Conservation (phyloP, 1,284 basidiomycete genomes). For the Boletus sp. region DNA sequence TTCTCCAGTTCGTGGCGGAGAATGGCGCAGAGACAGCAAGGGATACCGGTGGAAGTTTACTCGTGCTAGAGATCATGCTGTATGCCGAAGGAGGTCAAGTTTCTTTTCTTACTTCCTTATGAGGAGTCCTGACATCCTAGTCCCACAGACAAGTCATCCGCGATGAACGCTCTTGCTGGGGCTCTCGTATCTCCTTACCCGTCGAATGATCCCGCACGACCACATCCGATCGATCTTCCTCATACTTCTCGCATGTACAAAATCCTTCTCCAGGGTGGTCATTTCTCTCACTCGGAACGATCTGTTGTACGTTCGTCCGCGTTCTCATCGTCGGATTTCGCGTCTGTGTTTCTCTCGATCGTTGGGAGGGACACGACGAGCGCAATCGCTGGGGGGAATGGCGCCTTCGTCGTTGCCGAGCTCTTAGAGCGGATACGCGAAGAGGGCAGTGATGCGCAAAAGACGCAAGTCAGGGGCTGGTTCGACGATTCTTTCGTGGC, state of each 20-base stretch:
- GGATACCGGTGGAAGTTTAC: conserved; percentile 74
- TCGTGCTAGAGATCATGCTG: conserved; percentile 78
- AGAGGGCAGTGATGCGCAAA: conserved; percentile 39
- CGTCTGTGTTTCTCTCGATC: conserved; percentile 51
- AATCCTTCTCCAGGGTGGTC: conserved; percentile 83
- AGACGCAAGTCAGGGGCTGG: conserved; percentile 48
- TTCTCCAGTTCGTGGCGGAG: conserved; percentile 63
- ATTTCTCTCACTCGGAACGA: conserved; percentile 65
- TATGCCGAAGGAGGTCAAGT: conserved; percentile 71
- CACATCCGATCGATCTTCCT: conserved; percentile 74
- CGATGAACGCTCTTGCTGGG: conserved; percentile 55
- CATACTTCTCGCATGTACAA: conserved; percentile 82
- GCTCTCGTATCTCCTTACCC: conserved; percentile 57
- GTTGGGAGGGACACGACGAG: conserved; percentile 55
- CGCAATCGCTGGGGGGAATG: conserved; percentile 62
- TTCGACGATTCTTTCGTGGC: conserved; percentile 40
- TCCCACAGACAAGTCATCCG: conserved; percentile 61
- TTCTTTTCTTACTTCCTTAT: conserved; percentile 13
- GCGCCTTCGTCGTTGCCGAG: conserved; percentile 77
- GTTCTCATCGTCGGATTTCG: conserved; percentile 59
- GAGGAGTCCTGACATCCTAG: neutral
- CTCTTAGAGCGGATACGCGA: conserved; percentile 60
- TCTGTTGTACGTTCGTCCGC: conserved; percentile 43
- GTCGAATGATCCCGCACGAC: conserved; percentile 40
- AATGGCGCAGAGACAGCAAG: conserved; percentile 56